Evolutionary conservation across 345 rosid genomes (phyloP), one percentile per base, ranked within the genome.

Genomic region (Camelina hispida): DNA sequence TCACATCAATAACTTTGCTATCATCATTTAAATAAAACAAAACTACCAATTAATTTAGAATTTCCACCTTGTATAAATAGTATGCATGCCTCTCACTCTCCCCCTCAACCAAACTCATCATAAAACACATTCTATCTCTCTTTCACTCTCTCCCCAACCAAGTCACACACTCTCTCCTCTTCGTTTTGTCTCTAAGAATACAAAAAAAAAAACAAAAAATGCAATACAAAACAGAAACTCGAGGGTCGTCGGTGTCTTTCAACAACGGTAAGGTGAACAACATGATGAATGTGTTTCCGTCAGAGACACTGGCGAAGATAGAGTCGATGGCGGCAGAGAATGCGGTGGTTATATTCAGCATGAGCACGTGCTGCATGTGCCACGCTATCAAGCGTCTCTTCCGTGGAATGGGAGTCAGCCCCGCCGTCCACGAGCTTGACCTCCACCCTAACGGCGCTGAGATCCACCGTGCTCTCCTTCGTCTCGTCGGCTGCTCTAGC

Each of bases 321-420:
- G 80, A 77, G 52, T 70, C 80, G 0, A 70, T 92, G 57, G 99
- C 88, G 0, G 66, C 87, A 1, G 82, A 86, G 61, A 92, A 85
- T 44, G 91, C 97, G 2, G 93, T 90, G 79, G 97, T 94, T 46
- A 74, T 94, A 56, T 91, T 94, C 85, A 88, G 96, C 75, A 57
- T 82, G 76, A 90, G 92, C 63, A 88, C 91, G 0, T 94, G 99
- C 72, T 90, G 99, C 85, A 90, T 94, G 99, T 90, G 99, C 82
- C 93, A 97, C 5, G 97, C 90, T 62, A 87, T 93, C 30, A 90
- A 91, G 81, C 93, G 96, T 58, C 97, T 94, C 75, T 92, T 94
- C 68, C 86, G 90, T 46, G 83, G 96, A 43, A 88, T 91, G 16
- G 97, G 97, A 0, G 99, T 92, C 1, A 93, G 97, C 3, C 99